A percentile compares a stretch with the other conserved stretches of the same genome.
Conservation (phyloP, 768 basidiomycete species). For the Pisolithus albus region DNA sequence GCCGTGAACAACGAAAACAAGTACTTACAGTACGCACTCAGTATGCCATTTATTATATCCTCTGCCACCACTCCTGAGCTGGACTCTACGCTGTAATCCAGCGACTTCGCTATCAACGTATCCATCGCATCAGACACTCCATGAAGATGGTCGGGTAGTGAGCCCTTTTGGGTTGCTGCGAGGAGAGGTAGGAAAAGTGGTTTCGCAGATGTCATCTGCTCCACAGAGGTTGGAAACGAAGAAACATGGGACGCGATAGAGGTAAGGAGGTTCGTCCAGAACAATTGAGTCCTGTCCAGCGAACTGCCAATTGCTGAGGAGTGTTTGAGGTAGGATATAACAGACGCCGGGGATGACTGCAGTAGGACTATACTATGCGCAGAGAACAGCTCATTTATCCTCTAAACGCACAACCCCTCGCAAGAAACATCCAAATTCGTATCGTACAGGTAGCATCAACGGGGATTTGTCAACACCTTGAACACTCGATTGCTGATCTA, state of each 20-base stretch:
- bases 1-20: neutral
- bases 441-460: neutral
- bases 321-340: constrained; percentile 45
- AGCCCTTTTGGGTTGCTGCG: constrained; percentile 31
- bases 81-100: constrained; percentile 4
- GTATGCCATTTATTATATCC: constrained; percentile 3
- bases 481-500: neutral
- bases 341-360: constrained; percentile 33
- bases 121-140: constrained; percentile 43
- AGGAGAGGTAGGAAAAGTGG: constrained; percentile 33
- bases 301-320: constrained; percentile 9
- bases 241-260: constrained; percentile 30
- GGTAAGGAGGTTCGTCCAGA: constrained; percentile 33
- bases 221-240: neutral
- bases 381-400: constrained; percentile 39
- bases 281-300: constrained; percentile 9
- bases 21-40: constrained; percentile 16
- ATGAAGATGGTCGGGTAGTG: constrained; percentile 40
- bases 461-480: neutral
- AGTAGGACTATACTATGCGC: constrained; percentile 36
- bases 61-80: neutral
- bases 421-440: neutral
- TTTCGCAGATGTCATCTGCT: constrained; percentile 5
- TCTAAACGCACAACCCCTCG: constrained; percentile 23
- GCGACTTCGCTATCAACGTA: constrained; percentile 25